Evolutionary conservation across 768 basidiomycete species (phyloP), one percentile per base, ranked within the genome.

Genomic region (Clavaria fumosa): DNA sequence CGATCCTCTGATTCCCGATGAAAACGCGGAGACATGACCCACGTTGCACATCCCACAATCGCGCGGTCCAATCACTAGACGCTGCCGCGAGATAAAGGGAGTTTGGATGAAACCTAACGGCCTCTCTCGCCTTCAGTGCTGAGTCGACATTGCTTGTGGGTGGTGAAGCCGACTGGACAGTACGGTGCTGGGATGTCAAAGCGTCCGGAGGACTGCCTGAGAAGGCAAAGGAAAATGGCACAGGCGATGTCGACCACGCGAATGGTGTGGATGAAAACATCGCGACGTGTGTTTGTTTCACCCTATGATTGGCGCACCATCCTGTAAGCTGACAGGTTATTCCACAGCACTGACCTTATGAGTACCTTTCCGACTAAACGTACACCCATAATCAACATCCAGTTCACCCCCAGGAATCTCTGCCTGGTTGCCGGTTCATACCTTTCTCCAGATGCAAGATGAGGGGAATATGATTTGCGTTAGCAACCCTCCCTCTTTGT

Each of bases 171-270:
- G 95, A 99, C 54, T 81, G 83, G 71, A 95, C 93, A 7, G 86
- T 89, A 41, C 76, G 95, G 33, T 57, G 97, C 27, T 99, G 95
- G 95, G 95, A 99, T 53, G 84, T 93, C n/a, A 93, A 97, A 50
- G n/a, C n/a, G n/a, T n/a, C n/a, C n/a, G n/a, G n/a, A n/a, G n/a
- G n/a, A n/a, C n/a, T n/a, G n/a, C n/a, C n/a, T n/a, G n/a, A n/a
- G n/a, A n/a, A n/a, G 15, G 22, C 14, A 34, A 34, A 15, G 43
- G 7, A 44, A 44, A 5, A 43, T 45, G 43, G 49, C 45, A 9
- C 28, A 56, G 34, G 50, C 54, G 2, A 28, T 9, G 14, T 9
- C 26, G 26, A 58, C 12, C 31, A 10, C 10, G 31, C 9, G 26
- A 61, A 63, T 43, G 63, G 62, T 20, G 72, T 73, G 3, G 76